Base-by-base conservation (phyloP, 2,329 filamentous ascomycete genomes). In the Colletotrichum musae region DNA sequence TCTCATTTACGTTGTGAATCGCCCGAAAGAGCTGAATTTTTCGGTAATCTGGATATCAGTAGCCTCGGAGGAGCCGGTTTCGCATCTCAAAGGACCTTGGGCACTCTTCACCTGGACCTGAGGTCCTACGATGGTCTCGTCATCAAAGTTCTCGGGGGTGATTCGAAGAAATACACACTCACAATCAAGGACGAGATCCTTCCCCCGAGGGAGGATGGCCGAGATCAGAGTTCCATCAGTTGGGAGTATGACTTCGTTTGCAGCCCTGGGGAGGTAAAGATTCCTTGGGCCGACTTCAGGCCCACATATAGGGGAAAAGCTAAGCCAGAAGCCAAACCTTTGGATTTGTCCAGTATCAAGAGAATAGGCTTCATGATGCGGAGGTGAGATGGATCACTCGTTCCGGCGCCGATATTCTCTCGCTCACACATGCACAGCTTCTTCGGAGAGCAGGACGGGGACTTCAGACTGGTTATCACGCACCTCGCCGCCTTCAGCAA, bases 31-130 rank as follows among this genome's bases (percentile, higher is more conserved):
- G 89, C 91, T 79, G 64, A 85, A 80, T 94, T 95, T 80, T 81
- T 88, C 72, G 93, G 94, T 2, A 83, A 84, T 26, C 85, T 96
- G 21, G 93, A 96, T 80, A 94, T 91, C 71, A 86, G 86, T 61
- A 89, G 92, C 0, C 88, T 96, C 0, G 93, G 93, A 28, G 93
- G 93, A 36, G 93, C 94, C 1, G 94, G 94, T 5, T 96, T 97
- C 76, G 93, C 93, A 10, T 93, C 91, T 5, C 94, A 95, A 77
- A 88, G 91, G 54, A 94, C 91, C 5, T 85, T 84, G 47, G 88
- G 89, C 7, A 81, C 86, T 47, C 80, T 85, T 15, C 80, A 81
- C 26, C 92, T 92, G 87, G 87, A 96, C 74, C 80, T 96, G 7
- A 87, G 86, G 1, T 75, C 73, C 12, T 92, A 90, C 73, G 85